Evolutionary conservation across 345 rosid genomes (phyloP).

Genomic region (Punica granatum): DNA sequence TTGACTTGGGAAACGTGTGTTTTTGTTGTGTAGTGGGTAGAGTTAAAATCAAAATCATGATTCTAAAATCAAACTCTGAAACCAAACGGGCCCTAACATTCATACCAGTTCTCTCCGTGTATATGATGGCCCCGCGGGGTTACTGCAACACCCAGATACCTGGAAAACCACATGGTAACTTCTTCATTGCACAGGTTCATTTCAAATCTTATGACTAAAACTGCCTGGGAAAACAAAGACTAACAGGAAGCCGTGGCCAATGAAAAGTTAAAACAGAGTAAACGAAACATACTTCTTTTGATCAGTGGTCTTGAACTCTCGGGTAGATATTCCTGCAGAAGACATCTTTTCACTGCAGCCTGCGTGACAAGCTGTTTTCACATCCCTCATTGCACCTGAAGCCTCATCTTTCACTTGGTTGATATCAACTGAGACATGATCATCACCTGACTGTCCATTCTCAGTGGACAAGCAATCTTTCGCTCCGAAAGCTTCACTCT

Average conservation of each 20-base stretch:
- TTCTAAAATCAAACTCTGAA: too few species aligned
- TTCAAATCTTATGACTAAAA: background rate
- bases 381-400: too few species aligned
- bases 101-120: background rate
- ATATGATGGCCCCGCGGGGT: background rate
- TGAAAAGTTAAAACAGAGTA: too few species aligned
- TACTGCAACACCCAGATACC: background rate
- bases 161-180: background rate
- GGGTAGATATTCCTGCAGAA: background rate
- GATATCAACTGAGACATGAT: background rate
- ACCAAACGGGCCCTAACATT: too few species aligned
- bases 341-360: background rate
- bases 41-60: too few species aligned
- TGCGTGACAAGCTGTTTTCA: background rate
- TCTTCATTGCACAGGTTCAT: background rate
- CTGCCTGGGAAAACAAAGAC: background rate
- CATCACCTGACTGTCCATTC: background rate
- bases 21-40: too few species aligned
- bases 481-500: background rate
- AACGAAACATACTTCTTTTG: background rate
- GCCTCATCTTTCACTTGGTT: background rate
- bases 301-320: background rate
- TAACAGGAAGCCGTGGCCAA: background rate
- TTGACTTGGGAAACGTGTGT: too few species aligned
- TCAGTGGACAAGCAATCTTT: background rate